Conservation (phyloP, 1,284 basidiomycete genomes). For the Leccinum proximum region DNA sequence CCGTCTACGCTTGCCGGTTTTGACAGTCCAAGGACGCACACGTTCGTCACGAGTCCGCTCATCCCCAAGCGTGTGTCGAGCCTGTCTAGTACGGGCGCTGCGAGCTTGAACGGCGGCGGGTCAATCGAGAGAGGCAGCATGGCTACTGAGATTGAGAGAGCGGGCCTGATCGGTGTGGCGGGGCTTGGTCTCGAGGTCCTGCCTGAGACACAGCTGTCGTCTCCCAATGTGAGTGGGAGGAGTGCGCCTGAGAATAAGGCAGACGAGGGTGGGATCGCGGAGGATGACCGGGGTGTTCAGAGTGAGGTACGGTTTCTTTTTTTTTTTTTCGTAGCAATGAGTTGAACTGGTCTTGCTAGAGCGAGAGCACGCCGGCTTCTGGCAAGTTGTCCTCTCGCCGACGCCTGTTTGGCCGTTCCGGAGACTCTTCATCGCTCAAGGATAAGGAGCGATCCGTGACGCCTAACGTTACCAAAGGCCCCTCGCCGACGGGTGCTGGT, state of each 20-base stretch:
- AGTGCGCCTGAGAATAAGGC: conserved; percentile 35
- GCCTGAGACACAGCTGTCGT: conserved; percentile 45
- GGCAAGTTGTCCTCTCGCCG: conserved; percentile 37
- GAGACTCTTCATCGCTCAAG: conserved; percentile 40
- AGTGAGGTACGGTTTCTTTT: conserved; percentile 56
- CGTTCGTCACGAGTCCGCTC: conserved; percentile 17
- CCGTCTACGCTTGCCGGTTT: conserved; percentile 29
- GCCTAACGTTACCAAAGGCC: conserved; percentile 22
- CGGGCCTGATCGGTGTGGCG: conserved; percentile 14
- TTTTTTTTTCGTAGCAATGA: conserved; percentile 3
- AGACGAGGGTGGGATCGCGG: conserved; percentile 27
- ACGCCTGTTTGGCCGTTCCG: conserved; percentile 59
- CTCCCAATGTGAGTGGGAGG: conserved; percentile 61
- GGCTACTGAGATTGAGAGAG: conserved; percentile 18
- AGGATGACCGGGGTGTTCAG: conserved; percentile 61
- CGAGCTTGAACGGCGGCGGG: conserved; percentile 25
- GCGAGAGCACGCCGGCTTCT: conserved; percentile 36
- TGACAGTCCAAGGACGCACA: conserved; percentile 39
- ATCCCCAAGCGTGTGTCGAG: conserved; percentile 28
- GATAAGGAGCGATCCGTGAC: conserved; percentile 33
- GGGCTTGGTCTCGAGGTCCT: conserved; percentile 27
- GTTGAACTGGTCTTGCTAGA: conserved; percentile 29
- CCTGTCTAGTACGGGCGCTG: conserved; percentile 26
- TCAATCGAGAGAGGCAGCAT: conserved; percentile 18
- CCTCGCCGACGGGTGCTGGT: conserved; percentile 14